Evolutionary conservation across 225 moss, liverwort and hornwort species (phyloP), one percentile per base, ranked within the genome.

Genomic region (Pseudisothecium myosuroides): DNA sequence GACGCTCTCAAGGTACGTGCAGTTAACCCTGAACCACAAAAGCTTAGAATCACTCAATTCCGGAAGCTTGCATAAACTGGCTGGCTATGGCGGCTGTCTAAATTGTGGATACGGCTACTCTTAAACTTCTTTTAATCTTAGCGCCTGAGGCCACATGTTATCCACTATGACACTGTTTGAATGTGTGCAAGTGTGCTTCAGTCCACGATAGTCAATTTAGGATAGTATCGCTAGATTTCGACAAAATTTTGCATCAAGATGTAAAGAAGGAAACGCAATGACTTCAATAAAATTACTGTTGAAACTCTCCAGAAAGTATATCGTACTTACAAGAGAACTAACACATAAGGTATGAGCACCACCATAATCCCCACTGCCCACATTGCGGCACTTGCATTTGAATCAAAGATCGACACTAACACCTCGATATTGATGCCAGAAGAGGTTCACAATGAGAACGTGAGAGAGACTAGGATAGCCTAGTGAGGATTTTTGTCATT

Each of bases 1-100:
- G 82, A 88, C 10, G 89, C 68, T 66, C 91, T 93, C 81, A 87
- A 91, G 87, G 91, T 92, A 81, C 3, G 65, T 49, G n/a, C 52
- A 52, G 52, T 52, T 52, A 52, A 52, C 52, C 15, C 28, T 36
- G 15, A 56, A 59, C 34, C 68, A 17, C 18, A 11, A 58, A 87
- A 7, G 43, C 43, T 21, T 34, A 54, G 15, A 77, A 27, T 56
- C 43, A 34, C 21, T 4, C 22, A 76, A 56, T 56, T 65, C 28
- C 14, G 31, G 29, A 65, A 66, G 22, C 61, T 20, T 76, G 54
- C 55, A 24, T 23, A 12, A 55, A 23, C 27, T 66, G 55, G 5
- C 55, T 66, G 41, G 32, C 54, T 66, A 9, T 65, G 65, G 52
- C 37, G 5, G 26, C 28, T 85, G 9, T 61, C 74, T 49, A 34